Conservation (phyloP, 768 basidiomycete species). For the Amanita exitialis region DNA sequence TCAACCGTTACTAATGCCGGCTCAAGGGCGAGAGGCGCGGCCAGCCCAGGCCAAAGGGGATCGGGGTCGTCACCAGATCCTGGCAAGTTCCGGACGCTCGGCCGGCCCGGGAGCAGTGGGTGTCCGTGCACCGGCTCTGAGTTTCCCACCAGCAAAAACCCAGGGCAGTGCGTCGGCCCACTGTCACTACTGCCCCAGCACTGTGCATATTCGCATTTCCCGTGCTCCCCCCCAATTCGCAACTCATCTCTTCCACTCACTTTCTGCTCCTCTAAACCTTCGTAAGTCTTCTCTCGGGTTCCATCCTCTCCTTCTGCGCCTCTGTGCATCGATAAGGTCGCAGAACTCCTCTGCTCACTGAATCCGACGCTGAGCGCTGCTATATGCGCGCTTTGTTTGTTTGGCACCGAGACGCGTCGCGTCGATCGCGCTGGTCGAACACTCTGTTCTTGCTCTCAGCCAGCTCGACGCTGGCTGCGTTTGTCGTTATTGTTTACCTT, state of each 20-base stretch:
- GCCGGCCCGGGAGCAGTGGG: background rate
- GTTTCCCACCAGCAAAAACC: constrained; percentile 7
- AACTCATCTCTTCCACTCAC: constrained; percentile 4
- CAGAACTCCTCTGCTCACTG: background rate
- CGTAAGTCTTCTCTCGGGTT: constrained; percentile 3
- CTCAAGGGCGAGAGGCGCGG: no score
- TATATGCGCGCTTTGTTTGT: constrained; percentile 12
- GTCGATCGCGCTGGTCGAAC: constrained; percentile 10
- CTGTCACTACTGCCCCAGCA: constrained; percentile 5
- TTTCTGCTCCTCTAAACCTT: constrained; percentile 3
- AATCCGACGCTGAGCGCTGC: constrained; percentile 9
- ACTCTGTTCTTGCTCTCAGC: background rate
- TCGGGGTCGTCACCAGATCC: background rate
- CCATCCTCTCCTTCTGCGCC: background rate
- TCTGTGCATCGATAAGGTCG: constrained; percentile 3
- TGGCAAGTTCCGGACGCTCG: background rate
- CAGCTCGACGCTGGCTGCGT: background rate
- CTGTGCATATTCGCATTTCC: constrained; percentile 6
- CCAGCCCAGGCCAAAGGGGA: no score
- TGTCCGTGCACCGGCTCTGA: constrained; percentile 7
- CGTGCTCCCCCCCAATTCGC: constrained; percentile 1
- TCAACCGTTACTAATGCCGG: no score
- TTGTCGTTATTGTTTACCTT: background rate
- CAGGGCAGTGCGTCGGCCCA: constrained; percentile 5
- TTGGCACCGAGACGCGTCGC: constrained; percentile 17